Evolutionary conservation across 495 filamentous ascomycete genomes (phyloP), one percentile per base, ranked within the genome.

Genomic region (Entonaema liquescens): DNA sequence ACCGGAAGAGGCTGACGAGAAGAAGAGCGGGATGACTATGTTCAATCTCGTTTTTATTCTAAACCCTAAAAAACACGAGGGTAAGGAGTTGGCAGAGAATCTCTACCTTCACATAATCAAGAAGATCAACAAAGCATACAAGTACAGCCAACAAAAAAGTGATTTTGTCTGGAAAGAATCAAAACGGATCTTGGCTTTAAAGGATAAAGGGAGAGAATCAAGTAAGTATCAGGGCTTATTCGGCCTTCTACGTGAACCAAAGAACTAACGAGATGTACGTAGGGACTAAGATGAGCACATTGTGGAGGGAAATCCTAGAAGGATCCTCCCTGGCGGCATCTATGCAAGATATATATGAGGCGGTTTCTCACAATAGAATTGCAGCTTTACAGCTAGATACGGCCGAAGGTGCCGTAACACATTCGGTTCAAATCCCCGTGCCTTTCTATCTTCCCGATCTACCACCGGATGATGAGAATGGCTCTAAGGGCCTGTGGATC

Each of bases 41-140:
- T 99, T 99, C 78, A 94, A 98, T 80, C 88, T 98, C 35, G 93
- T 97, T 13, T 98, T 98, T 79, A 91, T 97, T 35, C 80, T 97
- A 54, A 90, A 92, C 73, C 90, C 92, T 2, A 91, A 92, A 38
- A 85, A 90, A 54, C 80, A 92, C 44, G 92, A 96, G 77, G 90
- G 90, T 71, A 90, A 90, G 52, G 82, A 89, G 55, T 84, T 93
- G 21, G 85, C 93, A 52, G 86, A 89, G 60, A 89, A 95, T 56
- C 90, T 98, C 76, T 97, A 94, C 75, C 86, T 93, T 59, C 89
- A 97, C 76, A 89, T 97, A 23, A 91, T 92, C 70, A 95, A 92
- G 79, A 95, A 94, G 76, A 90, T 97, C 67, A 91, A 92, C 62
- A 94, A 95, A 78, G 91, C 91, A 3, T 86, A 97, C 67, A 95